Conservation (phyloP, 108 stramenopile species). For the Skeletonema costatum region DNA sequence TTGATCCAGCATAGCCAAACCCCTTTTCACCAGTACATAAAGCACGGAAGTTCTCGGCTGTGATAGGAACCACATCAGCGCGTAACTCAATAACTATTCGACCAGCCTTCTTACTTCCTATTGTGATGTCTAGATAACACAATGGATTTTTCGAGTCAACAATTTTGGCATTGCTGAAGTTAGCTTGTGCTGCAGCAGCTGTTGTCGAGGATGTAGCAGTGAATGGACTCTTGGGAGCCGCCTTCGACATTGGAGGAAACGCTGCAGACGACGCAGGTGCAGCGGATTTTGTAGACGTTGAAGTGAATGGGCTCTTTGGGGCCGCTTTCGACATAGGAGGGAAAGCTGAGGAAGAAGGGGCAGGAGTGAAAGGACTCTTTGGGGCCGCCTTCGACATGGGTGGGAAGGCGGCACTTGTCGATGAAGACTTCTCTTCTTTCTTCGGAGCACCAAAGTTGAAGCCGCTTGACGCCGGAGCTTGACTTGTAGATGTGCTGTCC, state of each 20-base stretch:
- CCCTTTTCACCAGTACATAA: conserved; percentile 87
- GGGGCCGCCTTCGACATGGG: conserved; percentile 5
- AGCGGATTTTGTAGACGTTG: not conserved
- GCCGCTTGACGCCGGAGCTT: not conserved
- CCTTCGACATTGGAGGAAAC: conserved; percentile 6
- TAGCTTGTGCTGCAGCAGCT: not conserved
- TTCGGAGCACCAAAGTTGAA: not conserved
- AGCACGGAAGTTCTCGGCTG: conserved; percentile 88
- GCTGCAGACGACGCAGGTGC: not conserved
- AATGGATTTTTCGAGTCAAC: conserved; percentile 13
- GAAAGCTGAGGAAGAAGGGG: conserved; percentile 1
- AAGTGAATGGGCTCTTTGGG: conserved; percentile 9
- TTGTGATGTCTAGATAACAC: conserved; percentile 74
- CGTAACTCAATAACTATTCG: conserved; percentile 82
- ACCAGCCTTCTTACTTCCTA: conserved; percentile 61
- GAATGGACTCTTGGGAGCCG: conserved; percentile 6
- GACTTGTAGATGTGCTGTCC: not conserved
- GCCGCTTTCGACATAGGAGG: conserved; percentile 1
- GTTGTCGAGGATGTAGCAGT: not conserved
- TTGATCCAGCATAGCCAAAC: conserved; percentile 21
- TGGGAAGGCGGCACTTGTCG: not conserved
- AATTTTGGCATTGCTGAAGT: not conserved
- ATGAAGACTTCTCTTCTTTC: conserved; percentile 1
- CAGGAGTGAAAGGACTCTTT: conserved; percentile 7
- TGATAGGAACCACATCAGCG: conserved; percentile 78